A percentile compares a stretch with the other conserved stretches of the same genome.
These are phyloP conservation scores for Omphalotus guepiniiformis DNA, from an alignment of 768 basidiomycete genomes.

Conservation along the genomic window DNA sequence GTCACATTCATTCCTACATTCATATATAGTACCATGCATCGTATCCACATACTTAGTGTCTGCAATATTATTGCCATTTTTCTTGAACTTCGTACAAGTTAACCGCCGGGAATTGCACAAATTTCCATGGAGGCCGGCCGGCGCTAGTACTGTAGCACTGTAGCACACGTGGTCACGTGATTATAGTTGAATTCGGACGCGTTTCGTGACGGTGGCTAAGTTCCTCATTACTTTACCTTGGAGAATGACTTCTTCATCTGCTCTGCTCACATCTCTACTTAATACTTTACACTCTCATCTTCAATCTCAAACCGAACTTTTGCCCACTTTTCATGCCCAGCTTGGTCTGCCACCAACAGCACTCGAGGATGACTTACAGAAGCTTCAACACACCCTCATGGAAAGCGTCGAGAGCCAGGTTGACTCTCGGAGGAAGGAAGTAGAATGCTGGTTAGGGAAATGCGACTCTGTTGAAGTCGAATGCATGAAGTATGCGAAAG, in stretches of 20 bases:
- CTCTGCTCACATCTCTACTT: conserved; percentile 59
- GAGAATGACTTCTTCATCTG: conserved; percentile 26
- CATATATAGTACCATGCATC: too few species aligned
- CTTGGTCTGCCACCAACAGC: conserved; percentile 79
- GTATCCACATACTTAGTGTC: too few species aligned
- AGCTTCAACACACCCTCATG: conserved; percentile 70
- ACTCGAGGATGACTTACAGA: conserved; percentile 73
- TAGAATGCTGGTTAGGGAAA: conserved; percentile 66
- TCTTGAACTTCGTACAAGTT: too few species aligned
- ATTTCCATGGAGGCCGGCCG: too few species aligned
- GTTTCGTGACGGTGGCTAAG: too few species aligned
- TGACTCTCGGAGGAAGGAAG: conserved; percentile 63
- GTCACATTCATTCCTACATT: too few species aligned
- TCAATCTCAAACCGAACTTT: conserved; percentile 74
- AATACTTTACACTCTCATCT: conserved; percentile 76
- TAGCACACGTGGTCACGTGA: too few species aligned
- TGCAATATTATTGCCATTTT: too few species aligned
- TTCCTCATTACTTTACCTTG: too few species aligned
- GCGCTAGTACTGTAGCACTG: too few species aligned
- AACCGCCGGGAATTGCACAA: too few species aligned
- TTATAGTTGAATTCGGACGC: too few species aligned
- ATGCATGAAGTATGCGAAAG: conserved; percentile 62
- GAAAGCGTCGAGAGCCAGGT: conserved; percentile 75
- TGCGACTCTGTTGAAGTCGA: conserved; percentile 60
- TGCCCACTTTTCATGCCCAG: conserved; percentile 79